Base-by-base conservation (phyloP, 371 early-diverging fungal species). In the Fennellomyces sp. region DNA sequence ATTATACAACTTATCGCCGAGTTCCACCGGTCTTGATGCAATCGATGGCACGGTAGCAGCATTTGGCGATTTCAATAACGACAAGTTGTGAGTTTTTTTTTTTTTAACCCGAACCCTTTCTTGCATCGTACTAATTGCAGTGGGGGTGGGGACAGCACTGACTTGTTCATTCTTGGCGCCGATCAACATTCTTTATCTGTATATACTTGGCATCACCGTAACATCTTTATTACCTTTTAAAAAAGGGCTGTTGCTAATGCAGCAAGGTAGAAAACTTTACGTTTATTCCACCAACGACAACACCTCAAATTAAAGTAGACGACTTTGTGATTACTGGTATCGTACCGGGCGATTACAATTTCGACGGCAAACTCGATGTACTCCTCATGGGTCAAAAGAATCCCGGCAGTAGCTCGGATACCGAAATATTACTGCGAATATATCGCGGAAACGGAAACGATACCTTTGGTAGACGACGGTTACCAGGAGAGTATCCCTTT, bases 41-140 rank as follows among this genome's bases (percentile, higher is more conserved):
- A 69, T 92, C 17, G 78, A 87, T 33, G 94, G 94, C 23, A 85
- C 88, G 5, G 80, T 91, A 12, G 89, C 86, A 19, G 94, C 93
- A 0, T 93, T 92, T 80, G 94, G 86, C 21, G 94, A 94, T 69
- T 89, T 92, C 36, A 89, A 92, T 69, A 86, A 84, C n/a, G 92
- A 91, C 68, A 93, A 93, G 68, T 85, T 70, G 88, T 89, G 74
- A 62, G 61, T 8, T n/a, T 27, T 52, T 6, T 5, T 38, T 27
- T 23, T 15, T 11, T 29, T 19, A 19, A 39, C 13, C 13, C 39
- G 13, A 39, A 33, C 8, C 13, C 35, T 33, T 33, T 33, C 13
- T 33, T 33, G 6, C 35, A 6, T 33, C 13, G 6, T 33, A 6
- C 13, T 33, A 8, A 8, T 6, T 8, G 3, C 28, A 17, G 36